Percentiles rank a stretch among this genome's conserved stretches.
Conservation (phyloP, 805 yeast species). For the Priceomyces medius region DNA sequence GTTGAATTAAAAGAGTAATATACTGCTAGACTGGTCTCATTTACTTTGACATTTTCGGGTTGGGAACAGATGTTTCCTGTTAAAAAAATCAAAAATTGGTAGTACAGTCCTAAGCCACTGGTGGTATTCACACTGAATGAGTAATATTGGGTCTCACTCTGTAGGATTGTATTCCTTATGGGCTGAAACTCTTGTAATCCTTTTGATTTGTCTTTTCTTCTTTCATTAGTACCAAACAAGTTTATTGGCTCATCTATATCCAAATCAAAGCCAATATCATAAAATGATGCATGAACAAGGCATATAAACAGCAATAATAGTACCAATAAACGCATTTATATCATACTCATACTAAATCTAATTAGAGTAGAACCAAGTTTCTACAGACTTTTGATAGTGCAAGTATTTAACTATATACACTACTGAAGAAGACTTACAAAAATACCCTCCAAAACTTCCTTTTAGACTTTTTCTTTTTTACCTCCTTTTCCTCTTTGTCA, state of each 20-base stretch:
- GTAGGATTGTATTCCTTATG: slow-evolving; percentile 32
- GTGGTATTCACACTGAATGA: slow-evolving; percentile 46
- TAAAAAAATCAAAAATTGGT: slow-evolving; percentile 47
- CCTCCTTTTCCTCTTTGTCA: slow-evolving; percentile 2
- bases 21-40: slow-evolving; percentile 31
- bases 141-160: slow-evolving; percentile 40
- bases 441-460: slow-evolving; percentile 36
- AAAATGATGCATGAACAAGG: slow-evolving; percentile 6
- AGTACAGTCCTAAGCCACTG: slow-evolving; percentile 44
- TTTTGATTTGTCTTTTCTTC: slow-evolving; percentile 14
- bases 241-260: slow-evolving; percentile 17
- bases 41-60: slow-evolving; percentile 23
- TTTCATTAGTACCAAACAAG: slow-evolving; percentile 3
- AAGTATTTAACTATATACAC: neutral
- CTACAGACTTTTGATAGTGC: neutral
- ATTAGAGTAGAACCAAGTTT: neutral
- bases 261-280: slow-evolving; percentile 12
- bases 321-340: slow-evolving; percentile 7
- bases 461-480: slow-evolving; percentile 7
- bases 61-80: slow-evolving; percentile 51
- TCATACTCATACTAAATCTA: neutral
- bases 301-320: slow-evolving; percentile 1
- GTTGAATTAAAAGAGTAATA: slow-evolving; percentile 38
- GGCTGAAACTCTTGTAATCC: slow-evolving; percentile 39
- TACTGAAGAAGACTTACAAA: slow-evolving; percentile 6